These are phyloP conservation scores for Anthoceros angustus DNA, from an alignment of 225 moss, liverwort and hornwort genomes.

Conservation along the genomic window DNA sequence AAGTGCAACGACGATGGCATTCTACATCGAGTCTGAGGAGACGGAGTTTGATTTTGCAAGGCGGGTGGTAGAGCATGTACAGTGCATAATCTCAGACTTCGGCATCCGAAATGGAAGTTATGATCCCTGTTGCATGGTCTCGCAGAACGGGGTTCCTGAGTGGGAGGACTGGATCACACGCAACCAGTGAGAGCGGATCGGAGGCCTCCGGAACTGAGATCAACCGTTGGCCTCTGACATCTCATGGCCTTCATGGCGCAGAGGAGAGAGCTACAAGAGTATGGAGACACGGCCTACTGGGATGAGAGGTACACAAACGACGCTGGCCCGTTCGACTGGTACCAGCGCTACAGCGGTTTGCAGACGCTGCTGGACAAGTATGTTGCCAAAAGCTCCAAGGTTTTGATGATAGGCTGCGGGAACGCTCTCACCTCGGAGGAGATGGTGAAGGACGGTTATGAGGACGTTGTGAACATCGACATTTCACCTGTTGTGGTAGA, in stretches of 20 bases:
- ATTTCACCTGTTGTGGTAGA: conserved; percentile 83
- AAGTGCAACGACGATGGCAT: too few species aligned
- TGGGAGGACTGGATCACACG: too few species aligned
- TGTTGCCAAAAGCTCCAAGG: conserved; percentile 33
- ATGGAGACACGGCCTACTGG: conserved; percentile 68
- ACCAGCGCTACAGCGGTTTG: conserved; percentile 63
- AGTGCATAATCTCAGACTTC: too few species aligned
- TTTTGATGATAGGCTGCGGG: conserved; percentile 89
- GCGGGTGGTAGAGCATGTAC: too few species aligned
- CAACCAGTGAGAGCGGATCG: too few species aligned
- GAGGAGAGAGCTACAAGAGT: conserved; percentile 35
- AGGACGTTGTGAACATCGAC: conserved; percentile 64
- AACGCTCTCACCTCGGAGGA: conserved; percentile 89
- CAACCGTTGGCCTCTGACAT: too few species aligned
- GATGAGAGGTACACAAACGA: conserved; percentile 73
- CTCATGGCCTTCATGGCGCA: not conserved
- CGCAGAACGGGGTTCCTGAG: too few species aligned
- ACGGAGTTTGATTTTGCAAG: too few species aligned
- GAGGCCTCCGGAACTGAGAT: too few species aligned
- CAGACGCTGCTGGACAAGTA: conserved; percentile 65
- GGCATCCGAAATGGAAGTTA: too few species aligned
- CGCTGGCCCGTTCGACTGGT: conserved; percentile 81
- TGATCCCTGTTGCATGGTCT: too few species aligned
- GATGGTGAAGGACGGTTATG: conserved; percentile 77
- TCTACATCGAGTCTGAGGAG: too few species aligned